Base-by-base conservation (phyloP, 1,139 yeast species). In the Debaryomyces sp. region DNA sequence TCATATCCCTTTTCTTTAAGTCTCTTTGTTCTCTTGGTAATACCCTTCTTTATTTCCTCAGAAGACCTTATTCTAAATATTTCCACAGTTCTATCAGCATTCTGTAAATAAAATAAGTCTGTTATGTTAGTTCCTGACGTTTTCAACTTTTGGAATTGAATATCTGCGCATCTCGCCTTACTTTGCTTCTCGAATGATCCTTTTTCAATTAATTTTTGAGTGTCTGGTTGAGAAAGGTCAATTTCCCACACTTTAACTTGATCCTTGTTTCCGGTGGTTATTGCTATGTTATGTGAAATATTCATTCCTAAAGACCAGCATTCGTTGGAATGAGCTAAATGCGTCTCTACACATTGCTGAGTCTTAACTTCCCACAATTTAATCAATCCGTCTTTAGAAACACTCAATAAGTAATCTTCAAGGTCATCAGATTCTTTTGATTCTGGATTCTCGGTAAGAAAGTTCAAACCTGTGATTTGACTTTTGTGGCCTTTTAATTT, bases 331-430 rank as follows among this genome's bases (percentile, higher is more conserved):
- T 91, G 97, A 1, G 98, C 97, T 53, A 92, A 83, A 65, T 91
- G 98, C 0, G 98, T 91, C 66, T 94, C 99, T 13, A 91, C 75
- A 69, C 97, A 90, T 64, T 90, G 96, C 63, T 89, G 92, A 9
- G 95, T 75, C 60, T 84, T 86, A 55, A 94, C 71, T 63, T 94
- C 98, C 99, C 99, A 94, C 39, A 94, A 69, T 64, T 94, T 94
- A 56, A 94, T 77, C 48, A 91, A 73, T 1, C 99, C 98, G 64
- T 94, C 99, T 62, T 91, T 92, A 6, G 96, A 82, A 1, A 86
- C 83, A 56, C 91, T 84, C 36, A 91, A 59, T 29, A 94, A 70
- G 78, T 88, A 89, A 53, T 86, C 87, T 50, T 85, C 91, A 61
- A 80, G 63, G 10, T 77, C 78, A 51, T 84, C 88, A 6, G 75